Base-by-base conservation (phyloP, 2,329 filamentous ascomycete species). In the Clarireedia monteithiana region DNA sequence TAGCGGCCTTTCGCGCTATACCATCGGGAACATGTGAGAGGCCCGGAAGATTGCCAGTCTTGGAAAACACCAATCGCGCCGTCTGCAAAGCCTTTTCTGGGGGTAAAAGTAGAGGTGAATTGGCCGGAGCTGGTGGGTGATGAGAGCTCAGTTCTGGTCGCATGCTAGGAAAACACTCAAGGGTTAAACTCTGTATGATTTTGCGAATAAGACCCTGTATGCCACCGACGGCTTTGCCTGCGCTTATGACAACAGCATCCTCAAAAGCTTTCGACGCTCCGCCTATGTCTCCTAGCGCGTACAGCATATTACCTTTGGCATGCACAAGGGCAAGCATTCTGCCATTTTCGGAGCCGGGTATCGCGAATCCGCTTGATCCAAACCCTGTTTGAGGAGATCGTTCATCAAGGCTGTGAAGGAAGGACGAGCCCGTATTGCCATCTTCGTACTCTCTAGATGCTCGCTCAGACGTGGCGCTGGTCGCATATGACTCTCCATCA, bases 221-320 rank as follows among this genome's bases (percentile, higher is more conserved):
- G 24, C 84, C 85, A 58, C 80, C 77, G 5, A 86, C 79, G 48
- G 79, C 77, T 59, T 84, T 81, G 1, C 91, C 91, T 27, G 88
- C 81, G 57, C 90, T 91, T 60, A 99, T 92, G 53, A 96, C 73
- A 3, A 99, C 90, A 0, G 91, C 92, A 70, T 96, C 91, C 69
- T 99, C 94, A 64, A 99, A 99, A 4, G 94, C 90, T 64, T 84
- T 82, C 1, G 92, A 91, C 44, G 94, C 94, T 42, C 79, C 82
- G 40, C 79, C 77, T 61, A 94, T 88, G 62, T 96, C 86, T 47
- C 92, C 92, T 30, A 95, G 74, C 26, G 89, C 84, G 71, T 99
- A 99, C 1, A 97, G 78, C 86, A 97, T 95, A 60, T 97, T 97
- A n/a, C 92, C 94, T 71, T 97, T 99, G 20, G 92, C 91, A 72